These are phyloP conservation scores for Catenaria anguillulae DNA, from an alignment of 371 early-diverging fungal genomes.

Conservation along the genomic window DNA sequence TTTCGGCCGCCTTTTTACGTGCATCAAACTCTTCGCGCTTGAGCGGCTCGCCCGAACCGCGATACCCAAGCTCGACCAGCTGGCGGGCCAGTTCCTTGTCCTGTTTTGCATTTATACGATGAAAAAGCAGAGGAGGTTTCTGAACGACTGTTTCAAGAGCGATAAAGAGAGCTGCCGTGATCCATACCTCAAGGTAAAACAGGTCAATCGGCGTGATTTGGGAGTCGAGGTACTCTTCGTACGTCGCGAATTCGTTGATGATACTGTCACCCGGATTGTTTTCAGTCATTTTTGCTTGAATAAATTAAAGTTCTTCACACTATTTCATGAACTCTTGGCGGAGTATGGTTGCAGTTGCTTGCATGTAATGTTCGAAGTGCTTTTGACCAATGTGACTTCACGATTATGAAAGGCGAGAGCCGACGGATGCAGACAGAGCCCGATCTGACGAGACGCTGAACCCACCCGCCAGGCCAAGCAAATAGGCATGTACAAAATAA, in stretches of 20 bases:
- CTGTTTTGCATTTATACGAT: background rate
- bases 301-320: no score
- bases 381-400: no score
- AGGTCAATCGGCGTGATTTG: conserved; percentile 33
- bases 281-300: background rate
- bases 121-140: no score
- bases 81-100: conserved; percentile 39
- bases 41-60: conserved; percentile 36
- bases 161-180: background rate
- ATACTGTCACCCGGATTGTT: background rate
- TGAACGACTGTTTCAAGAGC: no score
- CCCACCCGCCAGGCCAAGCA: no score
- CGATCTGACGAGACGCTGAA: no score
- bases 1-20: conserved; percentile 34
- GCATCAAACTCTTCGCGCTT: conserved; percentile 37
- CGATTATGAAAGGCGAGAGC: no score
- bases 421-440: no score
- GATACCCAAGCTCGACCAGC: conserved; percentile 39
- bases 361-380: no score
- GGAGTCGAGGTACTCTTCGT: conserved; percentile 40
- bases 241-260: conserved; percentile 28
- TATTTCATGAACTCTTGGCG: no score
- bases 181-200: conserved; percentile 29
- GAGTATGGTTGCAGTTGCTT: no score
- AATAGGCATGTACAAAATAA: no score